These are phyloP conservation scores for Erythrobasidium hasegawianum DNA, from an alignment of 1,284 basidiomycete genomes.

Conservation along the genomic window DNA sequence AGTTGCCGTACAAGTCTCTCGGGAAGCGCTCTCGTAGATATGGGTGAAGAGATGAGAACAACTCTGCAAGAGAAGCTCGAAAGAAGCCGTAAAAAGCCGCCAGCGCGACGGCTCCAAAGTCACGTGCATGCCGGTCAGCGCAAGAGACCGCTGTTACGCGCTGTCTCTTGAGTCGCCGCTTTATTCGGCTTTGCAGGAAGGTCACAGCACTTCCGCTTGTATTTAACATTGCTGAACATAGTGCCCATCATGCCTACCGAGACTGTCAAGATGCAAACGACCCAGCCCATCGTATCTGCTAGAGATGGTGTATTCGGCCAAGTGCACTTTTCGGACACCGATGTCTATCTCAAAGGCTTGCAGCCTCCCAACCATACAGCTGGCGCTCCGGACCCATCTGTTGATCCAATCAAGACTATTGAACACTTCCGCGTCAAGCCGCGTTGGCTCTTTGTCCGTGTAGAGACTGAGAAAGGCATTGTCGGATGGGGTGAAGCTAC, in stretches of 20 bases:
- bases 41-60: no score
- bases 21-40: no score
- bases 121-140: no score
- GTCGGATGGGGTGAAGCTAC: conserved; percentile 61
- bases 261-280: conserved; percentile 19
- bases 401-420: conserved; percentile 46
- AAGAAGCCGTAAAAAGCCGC: no score
- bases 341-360: conserved; percentile 34
- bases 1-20: no score
- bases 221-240: neutral
- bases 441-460: conserved; percentile 70
- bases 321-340: conserved; percentile 31
- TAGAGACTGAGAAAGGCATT: conserved; percentile 63
- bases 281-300: conserved; percentile 19
- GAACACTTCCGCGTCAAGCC: conserved; percentile 65
- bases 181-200: no score
- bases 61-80: no score
- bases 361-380: conserved; percentile 17
- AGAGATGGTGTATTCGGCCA: conserved; percentile 25
- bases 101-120: no score
- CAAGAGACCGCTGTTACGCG: no score
- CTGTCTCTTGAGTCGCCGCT: no score
- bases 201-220: no score
- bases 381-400: conserved; percentile 18
- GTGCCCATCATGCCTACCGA: conserved; percentile 9